Evolutionary conservation across 257 asterid genomes (phyloP), one percentile per base, ranked within the genome.

Genomic region (Oldenlandia corymbosa): DNA sequence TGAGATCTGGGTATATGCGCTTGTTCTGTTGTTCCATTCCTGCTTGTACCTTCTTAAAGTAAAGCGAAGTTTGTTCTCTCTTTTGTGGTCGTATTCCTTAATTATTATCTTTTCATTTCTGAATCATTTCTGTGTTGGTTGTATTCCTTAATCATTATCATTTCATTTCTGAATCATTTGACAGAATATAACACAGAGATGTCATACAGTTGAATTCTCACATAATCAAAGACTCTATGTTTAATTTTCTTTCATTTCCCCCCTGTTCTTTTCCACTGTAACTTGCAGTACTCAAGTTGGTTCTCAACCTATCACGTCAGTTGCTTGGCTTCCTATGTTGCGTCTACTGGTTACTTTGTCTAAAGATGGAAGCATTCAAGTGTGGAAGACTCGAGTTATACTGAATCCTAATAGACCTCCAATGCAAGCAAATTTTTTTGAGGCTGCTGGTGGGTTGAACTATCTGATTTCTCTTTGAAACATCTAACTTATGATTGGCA

Each of bases 261-360:
- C 56, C 60, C 64, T 42, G 39, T 64, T 58, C 27, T 59, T 26
- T 37, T 5, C 62, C 66, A 58, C 52, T 82, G 71, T 67, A 69
- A 82, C n/a, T 72, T 79, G 77, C 81, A 93, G 99, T 62, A 93
- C 97, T 5, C 99, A 93, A 77, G 99, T 91, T 69, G 97, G 99
- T 69, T 90, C 99, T 73, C 99, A 93, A 80, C 95, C 99, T 75
- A 90, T 93, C 73, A 76, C 81, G 66, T 87, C 97, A n/a, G 86
- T 93, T 72, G 72, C 94, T 68, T 93, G 99, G 99, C 84, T 87
- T 43, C 94, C 97, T 39, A 41, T 83, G 76, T 73, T 85, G 91
- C 94, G 90, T 64, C 73, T 90, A 77, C 91, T 93, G 50, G 89
- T 93, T 66, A 93, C 99, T 27, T 77, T 93, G 81, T 84, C 97